Evolutionary conservation across 2,329 filamentous ascomycete genomes (phyloP).

Genomic region (Helminthosporium solani): DNA sequence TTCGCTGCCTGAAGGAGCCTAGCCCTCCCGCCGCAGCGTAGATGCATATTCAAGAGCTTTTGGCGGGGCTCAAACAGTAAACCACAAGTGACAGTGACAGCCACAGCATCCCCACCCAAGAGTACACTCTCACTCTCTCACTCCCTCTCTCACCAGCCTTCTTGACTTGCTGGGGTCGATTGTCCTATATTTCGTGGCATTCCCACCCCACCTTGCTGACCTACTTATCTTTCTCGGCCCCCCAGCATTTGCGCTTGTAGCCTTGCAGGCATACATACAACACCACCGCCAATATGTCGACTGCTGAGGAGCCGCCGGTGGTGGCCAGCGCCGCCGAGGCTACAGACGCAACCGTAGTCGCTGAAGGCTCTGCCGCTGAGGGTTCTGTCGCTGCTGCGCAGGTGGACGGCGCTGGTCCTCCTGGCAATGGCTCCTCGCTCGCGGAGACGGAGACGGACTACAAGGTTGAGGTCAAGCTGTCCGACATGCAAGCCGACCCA

Average conservation of each 20-base stretch:
- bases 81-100: too few species aligned
- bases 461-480: slow-evolving; percentile 90
- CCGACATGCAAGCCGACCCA: slow-evolving; percentile 81
- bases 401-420: slow-evolving; percentile 50
- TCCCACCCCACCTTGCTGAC: too few species aligned
- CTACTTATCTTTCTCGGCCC: too few species aligned
- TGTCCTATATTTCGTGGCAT: too few species aligned
- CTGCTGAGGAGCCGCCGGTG: not conserved
- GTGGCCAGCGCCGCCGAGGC: not conserved
- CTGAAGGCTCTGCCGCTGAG: not conserved
- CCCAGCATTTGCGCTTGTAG: not conserved
- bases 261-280: not conserved
- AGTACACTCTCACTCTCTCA: not conserved
- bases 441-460: slow-evolving; percentile 71
- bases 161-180: too few species aligned
- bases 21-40: not conserved
- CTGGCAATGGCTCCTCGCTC: slow-evolving; percentile 46
- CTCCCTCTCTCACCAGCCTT: not conserved
- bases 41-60: not conserved
- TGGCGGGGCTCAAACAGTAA: too few species aligned
- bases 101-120: too few species aligned
- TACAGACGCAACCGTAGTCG: not conserved
- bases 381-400: slow-evolving; percentile 27
- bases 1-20: not conserved
- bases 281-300: not conserved